phyloP scores from a whole-genome alignment of 1,284 basidiomycete genomes.

The Cryptococcus amylolentus region DNA sequence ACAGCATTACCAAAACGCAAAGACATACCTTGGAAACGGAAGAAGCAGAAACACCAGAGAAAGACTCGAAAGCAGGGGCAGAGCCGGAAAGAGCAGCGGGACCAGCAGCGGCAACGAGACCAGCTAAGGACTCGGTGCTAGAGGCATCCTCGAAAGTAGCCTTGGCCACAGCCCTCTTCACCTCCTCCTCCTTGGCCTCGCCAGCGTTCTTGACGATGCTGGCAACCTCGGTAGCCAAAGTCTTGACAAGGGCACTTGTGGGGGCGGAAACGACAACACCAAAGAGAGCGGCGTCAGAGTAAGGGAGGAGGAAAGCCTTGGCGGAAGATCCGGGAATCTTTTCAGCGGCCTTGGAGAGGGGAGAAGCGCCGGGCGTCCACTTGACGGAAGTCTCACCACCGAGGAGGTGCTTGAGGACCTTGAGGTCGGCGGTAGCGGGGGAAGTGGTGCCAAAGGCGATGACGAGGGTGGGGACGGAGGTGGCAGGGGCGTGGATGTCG shows the following conservation, averaged over 20 bases:
- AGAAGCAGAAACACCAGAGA: conserved; percentile 50
- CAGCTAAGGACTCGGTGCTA: conserved; percentile 65
- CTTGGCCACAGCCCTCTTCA: conserved; percentile 76
- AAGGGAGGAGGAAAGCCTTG: conserved; percentile 71
- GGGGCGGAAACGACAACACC: conserved; percentile 63
- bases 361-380: conserved; percentile 72
- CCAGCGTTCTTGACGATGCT: conserved; percentile 64
- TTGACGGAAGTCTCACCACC: conserved; percentile 71
- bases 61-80: conserved; percentile 13
- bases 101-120: conserved; percentile 60
- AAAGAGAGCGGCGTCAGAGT: conserved; percentile 84
- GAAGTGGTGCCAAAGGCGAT: conserved; percentile 72
- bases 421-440: conserved; percentile 62
- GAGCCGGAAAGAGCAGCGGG: conserved; percentile 18
- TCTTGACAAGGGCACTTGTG: conserved; percentile 48
- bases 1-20: neutral
- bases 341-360: conserved; percentile 56
- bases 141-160: conserved; percentile 78
- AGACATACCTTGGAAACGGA: conserved; percentile 62
- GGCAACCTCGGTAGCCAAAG: conserved; percentile 60
- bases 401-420: conserved; percentile 72
- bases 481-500: conserved; percentile 53
- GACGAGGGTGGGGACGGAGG: conserved; percentile 68
- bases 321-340: conserved; percentile 54
- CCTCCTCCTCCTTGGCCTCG: conserved; percentile 61